Percentiles rank a stretch among this genome's conserved stretches.
phyloP scores from a whole-genome alignment of 257 asterid species.

The Capsicum rhomboideum region DNA sequence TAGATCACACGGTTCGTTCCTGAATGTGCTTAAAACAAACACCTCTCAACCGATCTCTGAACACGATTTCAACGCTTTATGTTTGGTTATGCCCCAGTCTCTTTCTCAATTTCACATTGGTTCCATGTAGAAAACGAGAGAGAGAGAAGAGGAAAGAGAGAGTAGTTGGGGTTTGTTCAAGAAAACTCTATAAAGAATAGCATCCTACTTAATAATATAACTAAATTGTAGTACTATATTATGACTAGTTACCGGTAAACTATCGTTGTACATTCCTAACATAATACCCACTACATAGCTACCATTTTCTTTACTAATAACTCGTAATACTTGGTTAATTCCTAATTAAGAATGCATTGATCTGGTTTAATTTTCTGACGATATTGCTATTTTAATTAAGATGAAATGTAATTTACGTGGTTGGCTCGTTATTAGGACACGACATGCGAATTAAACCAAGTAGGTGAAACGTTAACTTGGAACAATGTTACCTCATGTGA shows the following conservation, averaged over 20 bases:
- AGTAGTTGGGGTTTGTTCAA: conserved; percentile 33
- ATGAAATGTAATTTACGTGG: not conserved
- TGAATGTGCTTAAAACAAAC: conserved; percentile 23
- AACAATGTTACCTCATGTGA: not conserved
- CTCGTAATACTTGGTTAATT: not conserved
- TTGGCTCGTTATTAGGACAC: not conserved
- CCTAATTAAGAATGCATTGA: not conserved
- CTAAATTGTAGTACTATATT: not conserved
- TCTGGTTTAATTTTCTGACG: not conserved
- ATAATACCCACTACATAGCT: not conserved
- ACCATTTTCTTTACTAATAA: not conserved
- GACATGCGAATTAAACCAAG: not conserved
- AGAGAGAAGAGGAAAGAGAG: not conserved
- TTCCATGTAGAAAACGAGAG: not conserved
- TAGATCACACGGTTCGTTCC: conserved; percentile 23
- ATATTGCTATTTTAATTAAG: not conserved
- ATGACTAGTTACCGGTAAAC: conserved; percentile 1
- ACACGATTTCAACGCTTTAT: conserved; percentile 39
- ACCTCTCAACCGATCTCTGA: conserved; percentile 36
- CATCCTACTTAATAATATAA: not conserved
- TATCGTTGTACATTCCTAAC: conserved; percentile 6
- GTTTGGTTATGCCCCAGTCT: conserved; percentile 4
- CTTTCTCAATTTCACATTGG: not conserved
- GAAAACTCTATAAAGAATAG: not conserved
- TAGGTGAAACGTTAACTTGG: not conserved